Evolutionary conservation across 1,139 yeast genomes (phyloP).

Genomic region (Candida albicans): DNA sequence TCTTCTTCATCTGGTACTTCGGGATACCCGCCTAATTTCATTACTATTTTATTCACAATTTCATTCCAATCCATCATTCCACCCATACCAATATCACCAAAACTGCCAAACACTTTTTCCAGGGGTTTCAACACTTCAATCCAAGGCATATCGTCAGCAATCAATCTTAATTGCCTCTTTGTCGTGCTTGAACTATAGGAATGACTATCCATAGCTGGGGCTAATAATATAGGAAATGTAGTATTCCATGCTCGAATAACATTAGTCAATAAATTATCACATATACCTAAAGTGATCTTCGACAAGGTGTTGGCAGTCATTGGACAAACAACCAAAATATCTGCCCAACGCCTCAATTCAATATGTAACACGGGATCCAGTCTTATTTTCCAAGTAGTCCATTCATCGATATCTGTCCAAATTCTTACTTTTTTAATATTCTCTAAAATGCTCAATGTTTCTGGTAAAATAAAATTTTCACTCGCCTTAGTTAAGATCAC

Average conservation of each 20-base stretch:
- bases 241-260: constrained; percentile 93
- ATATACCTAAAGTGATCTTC: constrained; percentile 85
- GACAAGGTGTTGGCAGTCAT: constrained; percentile 87
- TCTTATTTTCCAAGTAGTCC: constrained; percentile 83
- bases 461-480: constrained; percentile 72
- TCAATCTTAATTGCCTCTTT: constrained; percentile 70
- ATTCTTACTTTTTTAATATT: constrained; percentile 51
- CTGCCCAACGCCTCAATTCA: constrained; percentile 95
- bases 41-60: constrained; percentile 79
- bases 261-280: constrained; percentile 84
- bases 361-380: constrained; percentile 92
- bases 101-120: constrained; percentile 88
- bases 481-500: constrained; percentile 80
- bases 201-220: constrained; percentile 93
- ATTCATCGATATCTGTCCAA: constrained; percentile 91
- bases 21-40: constrained; percentile 86
- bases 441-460: constrained; percentile 43
- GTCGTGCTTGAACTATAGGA: constrained; percentile 88
- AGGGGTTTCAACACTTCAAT: constrained; percentile 86
- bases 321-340: constrained; percentile 84
- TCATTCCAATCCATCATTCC: constrained; percentile 93
- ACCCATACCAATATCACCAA: constrained; percentile 95
- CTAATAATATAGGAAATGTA: constrained; percentile 79
- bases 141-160: constrained; percentile 89
- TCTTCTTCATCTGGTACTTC: constrained; percentile 82